Conservation (phyloP, 495 filamentous ascomycete species). For the Podospora conica region DNA sequence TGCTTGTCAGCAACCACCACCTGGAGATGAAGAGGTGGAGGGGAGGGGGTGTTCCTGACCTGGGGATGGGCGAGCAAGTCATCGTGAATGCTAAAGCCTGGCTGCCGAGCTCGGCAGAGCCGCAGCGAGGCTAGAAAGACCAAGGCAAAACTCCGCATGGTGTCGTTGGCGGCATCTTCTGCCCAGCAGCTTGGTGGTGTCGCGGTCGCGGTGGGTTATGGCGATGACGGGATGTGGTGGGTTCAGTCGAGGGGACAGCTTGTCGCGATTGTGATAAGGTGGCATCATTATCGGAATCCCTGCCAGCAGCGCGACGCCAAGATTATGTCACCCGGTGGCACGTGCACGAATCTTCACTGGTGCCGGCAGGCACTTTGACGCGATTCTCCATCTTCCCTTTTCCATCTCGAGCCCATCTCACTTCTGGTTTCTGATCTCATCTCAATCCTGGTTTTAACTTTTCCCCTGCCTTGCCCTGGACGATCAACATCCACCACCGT, state of each 20-base stretch:
- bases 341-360: not conserved
- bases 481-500: not conserved
- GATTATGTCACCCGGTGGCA: constrained; percentile 5
- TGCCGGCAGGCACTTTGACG: not conserved
- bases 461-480: not conserved
- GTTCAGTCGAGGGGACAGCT: constrained; percentile 7
- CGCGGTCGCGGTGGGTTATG: constrained; percentile 1
- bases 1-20: constrained; percentile 2
- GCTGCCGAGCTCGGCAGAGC: constrained; percentile 39
- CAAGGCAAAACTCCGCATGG: constrained; percentile 43
- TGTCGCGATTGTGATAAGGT: constrained; percentile 21
- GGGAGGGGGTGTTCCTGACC: constrained; percentile 41
- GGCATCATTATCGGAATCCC: constrained; percentile 9
- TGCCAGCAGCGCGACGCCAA: not conserved
- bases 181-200: constrained; percentile 19
- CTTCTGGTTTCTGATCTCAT: not conserved
- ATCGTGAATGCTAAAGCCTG: constrained; percentile 63
- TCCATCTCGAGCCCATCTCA: not conserved
- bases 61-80: constrained; percentile 90
- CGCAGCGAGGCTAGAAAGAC: constrained; percentile 36
- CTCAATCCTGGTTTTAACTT: not conserved
- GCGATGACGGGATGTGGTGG: not conserved
- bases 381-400: not conserved
- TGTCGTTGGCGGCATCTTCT: constrained; percentile 34
- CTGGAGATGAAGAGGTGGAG: not conserved